phyloP scores from a whole-genome alignment of 495 filamentous ascomycete species.

The Aspergillus steynii region DNA sequence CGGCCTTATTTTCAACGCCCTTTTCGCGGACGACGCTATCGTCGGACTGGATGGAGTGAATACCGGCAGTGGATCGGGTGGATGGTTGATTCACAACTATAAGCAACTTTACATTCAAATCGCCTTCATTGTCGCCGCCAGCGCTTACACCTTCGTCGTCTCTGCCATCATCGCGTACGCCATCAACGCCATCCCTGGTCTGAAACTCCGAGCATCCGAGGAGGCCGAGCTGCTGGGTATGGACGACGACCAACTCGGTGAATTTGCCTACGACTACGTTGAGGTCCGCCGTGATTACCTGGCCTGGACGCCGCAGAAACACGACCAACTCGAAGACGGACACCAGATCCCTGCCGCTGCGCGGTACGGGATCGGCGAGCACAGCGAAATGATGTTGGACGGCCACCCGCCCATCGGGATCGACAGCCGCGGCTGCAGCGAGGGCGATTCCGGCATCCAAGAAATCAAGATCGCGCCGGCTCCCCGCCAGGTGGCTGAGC shows the following conservation, averaged over 20 bases:
- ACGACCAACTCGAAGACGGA: constrained; percentile 60
- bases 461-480: constrained; percentile 35
- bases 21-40: constrained; percentile 86
- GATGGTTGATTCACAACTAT: constrained; percentile 87
- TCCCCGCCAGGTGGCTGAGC: constrained; percentile 37
- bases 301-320: constrained; percentile 89
- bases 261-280: constrained; percentile 99
- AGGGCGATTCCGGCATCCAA: constrained; percentile 35
- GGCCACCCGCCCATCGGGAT: constrained; percentile 56
- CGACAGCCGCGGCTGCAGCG: constrained; percentile 40
- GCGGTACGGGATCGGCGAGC: constrained; percentile 79
- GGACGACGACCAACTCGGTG: constrained; percentile 98
- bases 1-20: constrained; percentile 87
- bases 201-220: constrained; percentile 87
- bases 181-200: constrained; percentile 86
- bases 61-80: constrained; percentile 67
- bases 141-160: constrained; percentile 79
- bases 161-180: constrained; percentile 77
- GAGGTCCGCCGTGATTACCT: constrained; percentile 97
- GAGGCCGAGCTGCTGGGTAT: constrained; percentile 98
- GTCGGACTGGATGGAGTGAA: constrained; percentile 94
- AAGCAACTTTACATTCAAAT: constrained; percentile 90
- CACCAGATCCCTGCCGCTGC: constrained; percentile 66
- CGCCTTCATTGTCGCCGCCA: constrained; percentile 78
- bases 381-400: constrained; percentile 70